Percentiles rank a stretch among this genome's conserved stretches.
Conservation (phyloP, 2,329 filamentous ascomycete species). For the Trichoderma citrinoviride region DNA sequence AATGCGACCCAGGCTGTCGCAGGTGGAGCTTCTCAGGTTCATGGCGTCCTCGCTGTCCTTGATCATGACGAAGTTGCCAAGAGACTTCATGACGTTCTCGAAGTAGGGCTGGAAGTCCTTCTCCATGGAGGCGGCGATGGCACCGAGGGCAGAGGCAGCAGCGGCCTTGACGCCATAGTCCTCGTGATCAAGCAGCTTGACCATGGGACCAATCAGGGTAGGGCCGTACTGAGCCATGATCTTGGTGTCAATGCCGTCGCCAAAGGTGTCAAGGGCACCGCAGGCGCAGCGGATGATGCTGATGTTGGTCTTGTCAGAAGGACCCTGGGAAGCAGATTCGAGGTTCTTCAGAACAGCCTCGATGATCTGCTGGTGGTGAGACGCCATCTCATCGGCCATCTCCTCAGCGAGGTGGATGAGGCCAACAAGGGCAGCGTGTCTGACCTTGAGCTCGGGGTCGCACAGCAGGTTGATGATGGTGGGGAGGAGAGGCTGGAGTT, state of each 20-base stretch:
- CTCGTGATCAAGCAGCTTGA: constrained; percentile 76
- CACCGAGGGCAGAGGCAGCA: constrained; percentile 84
- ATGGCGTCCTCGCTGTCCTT: constrained; percentile 90
- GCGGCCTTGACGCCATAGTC: constrained; percentile 89
- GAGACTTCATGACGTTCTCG: constrained; percentile 81
- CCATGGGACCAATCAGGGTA: constrained; percentile 80
- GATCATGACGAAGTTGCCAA: constrained; percentile 78
- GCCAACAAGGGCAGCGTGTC: constrained; percentile 81
- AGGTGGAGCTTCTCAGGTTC: constrained; percentile 82
- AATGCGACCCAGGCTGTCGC: constrained; percentile 91
- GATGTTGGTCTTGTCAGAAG: constrained; percentile 70
- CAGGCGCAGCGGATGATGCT: constrained; percentile 88
- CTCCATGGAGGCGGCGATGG: constrained; percentile 82
- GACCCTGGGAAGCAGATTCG: constrained; percentile 70
- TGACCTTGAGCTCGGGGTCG: constrained; percentile 79
- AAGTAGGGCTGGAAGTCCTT: constrained; percentile 89
- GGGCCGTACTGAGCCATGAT: constrained; percentile 79
- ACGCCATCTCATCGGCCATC: constrained; percentile 82
- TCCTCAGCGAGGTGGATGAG: constrained; percentile 91
- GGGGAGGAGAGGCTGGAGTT: constrained; percentile 82
- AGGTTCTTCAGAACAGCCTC: constrained; percentile 84
- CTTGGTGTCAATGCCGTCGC: constrained; percentile 75
- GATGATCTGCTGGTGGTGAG: constrained; percentile 82
- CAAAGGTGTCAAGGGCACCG: constrained; percentile 85
- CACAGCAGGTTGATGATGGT: constrained; percentile 78